A percentile compares a stretch with the other conserved stretches of the same genome.
Evolutionary conservation across 345 rosid species (phyloP).

Genomic region (Hibiscus syriacus): DNA sequence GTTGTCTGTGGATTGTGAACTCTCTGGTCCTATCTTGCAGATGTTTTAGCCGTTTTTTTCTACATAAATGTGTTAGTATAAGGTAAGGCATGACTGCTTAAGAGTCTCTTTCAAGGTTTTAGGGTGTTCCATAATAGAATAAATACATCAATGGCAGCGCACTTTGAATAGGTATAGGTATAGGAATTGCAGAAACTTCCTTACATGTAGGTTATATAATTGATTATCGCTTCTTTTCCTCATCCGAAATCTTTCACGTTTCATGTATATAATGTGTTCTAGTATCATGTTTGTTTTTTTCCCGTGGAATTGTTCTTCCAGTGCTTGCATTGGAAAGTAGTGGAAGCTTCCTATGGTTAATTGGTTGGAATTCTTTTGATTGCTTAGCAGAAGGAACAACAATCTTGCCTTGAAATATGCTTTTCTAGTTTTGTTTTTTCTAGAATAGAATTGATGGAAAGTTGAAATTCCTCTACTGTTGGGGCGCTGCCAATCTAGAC

Average conservation of each 20-base stretch:
- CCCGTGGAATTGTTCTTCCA: background rate
- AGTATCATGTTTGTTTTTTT: background rate
- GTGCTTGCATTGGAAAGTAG: background rate
- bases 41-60: background rate
- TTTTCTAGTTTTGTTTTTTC: no score
- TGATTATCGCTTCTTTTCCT: background rate
- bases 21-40: background rate
- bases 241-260: background rate
- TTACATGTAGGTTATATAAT: background rate
- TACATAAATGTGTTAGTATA: background rate
- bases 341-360: background rate
- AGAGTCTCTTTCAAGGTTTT: slow-evolving; percentile 4
- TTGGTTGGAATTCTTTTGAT: background rate
- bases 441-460: background rate
- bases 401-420: background rate
- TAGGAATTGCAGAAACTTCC: background rate
- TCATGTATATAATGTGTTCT: background rate
- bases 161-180: background rate
- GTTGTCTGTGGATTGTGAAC: background rate
- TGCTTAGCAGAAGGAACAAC: background rate
- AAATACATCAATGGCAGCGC: background rate
- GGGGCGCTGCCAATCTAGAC: background rate
- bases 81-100: background rate
- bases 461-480: background rate
- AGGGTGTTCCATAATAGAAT: background rate